Evolutionary conservation across 1,139 yeast genomes (phyloP).

Genomic region (Wickerhamomyces sp.): DNA sequence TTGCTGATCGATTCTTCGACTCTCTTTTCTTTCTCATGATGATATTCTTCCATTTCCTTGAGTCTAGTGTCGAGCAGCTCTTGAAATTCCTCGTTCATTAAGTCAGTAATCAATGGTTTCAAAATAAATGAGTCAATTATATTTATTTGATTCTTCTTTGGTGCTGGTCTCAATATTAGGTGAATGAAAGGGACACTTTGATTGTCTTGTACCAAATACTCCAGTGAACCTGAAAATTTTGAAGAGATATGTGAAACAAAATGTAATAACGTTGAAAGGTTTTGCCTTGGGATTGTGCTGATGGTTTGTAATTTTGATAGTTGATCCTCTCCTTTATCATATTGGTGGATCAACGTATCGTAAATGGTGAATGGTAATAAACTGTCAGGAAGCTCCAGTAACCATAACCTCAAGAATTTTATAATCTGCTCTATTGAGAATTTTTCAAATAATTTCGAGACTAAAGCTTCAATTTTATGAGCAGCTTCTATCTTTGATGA

Average conservation of each 20-base stretch:
- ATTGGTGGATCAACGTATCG: conserved; percentile 19
- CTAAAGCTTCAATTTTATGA: conserved; percentile 2
- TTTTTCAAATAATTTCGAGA: conserved; percentile 10
- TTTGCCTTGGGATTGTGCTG: conserved; percentile 25
- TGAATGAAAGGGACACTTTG: conserved; percentile 17
- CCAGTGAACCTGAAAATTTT: background rate
- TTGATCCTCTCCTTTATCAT: conserved; percentile 2
- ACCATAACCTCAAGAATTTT: conserved; percentile 28
- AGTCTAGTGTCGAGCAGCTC: conserved; percentile 10
- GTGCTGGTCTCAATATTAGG: conserved; percentile 20
- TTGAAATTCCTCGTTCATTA: conserved; percentile 10
- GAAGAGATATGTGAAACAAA: conserved; percentile 15
- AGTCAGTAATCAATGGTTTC: conserved; percentile 9
- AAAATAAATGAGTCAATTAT: conserved; percentile 10
- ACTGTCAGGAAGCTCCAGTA: conserved; percentile 32
- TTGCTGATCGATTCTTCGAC: conserved; percentile 13
- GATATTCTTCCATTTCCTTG: conserved; percentile 12
- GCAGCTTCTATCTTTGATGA: background rate
- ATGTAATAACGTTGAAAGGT: conserved; percentile 19
- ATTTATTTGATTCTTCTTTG: conserved; percentile 7
- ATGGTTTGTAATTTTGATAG: conserved; percentile 10
- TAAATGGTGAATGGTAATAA: conserved; percentile 28
- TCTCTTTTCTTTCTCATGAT: conserved; percentile 13
- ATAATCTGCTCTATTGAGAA: conserved; percentile 16
- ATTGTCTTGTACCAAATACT: background rate